These are phyloP conservation scores for Cladosporium sp. DNA, from an alignment of 2,329 filamentous ascomycete genomes.

Conservation along the genomic window DNA sequence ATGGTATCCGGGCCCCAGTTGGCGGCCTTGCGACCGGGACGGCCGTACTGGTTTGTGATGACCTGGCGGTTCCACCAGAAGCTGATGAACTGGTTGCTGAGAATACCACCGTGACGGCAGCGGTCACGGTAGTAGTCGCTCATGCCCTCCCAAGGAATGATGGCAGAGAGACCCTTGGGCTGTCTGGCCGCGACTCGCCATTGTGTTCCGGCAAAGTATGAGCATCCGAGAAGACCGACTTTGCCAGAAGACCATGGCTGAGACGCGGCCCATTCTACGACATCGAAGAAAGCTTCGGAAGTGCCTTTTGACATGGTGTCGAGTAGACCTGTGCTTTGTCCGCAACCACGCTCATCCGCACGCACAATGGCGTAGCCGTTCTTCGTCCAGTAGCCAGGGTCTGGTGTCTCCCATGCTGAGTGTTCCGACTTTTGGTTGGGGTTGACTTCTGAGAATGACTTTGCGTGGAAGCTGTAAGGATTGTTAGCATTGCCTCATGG, in stretches of 20 bases:
- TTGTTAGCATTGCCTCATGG: not conserved
- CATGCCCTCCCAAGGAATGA: conserved; percentile 49
- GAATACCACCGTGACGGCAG: conserved; percentile 45
- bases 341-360: conserved; percentile 35
- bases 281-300: conserved; percentile 46
- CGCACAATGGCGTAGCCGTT: conserved; percentile 37
- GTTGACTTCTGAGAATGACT: conserved; percentile 49
- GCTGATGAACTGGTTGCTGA: conserved; percentile 47
- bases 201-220: conserved; percentile 44
- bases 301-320: conserved; percentile 46
- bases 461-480: conserved; percentile 46
- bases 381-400: conserved; percentile 40
- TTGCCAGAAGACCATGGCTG: conserved; percentile 48
- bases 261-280: conserved; percentile 43
- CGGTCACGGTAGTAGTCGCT: conserved; percentile 50
- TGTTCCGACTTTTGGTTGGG: conserved; percentile 42
- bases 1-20: conserved; percentile 57
- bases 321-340: conserved; percentile 40
- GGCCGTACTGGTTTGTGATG: conserved; percentile 67
- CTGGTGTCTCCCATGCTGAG: conserved; percentile 48
- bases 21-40: conserved; percentile 43
- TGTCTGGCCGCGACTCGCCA: conserved; percentile 42
- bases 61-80: conserved; percentile 71
- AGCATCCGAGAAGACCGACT: conserved; percentile 48
- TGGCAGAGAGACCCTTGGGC: conserved; percentile 44